These are phyloP conservation scores for Fusarium sterilihyphosum DNA, from an alignment of 2,329 filamentous ascomycete genomes.

Conservation along the genomic window DNA sequence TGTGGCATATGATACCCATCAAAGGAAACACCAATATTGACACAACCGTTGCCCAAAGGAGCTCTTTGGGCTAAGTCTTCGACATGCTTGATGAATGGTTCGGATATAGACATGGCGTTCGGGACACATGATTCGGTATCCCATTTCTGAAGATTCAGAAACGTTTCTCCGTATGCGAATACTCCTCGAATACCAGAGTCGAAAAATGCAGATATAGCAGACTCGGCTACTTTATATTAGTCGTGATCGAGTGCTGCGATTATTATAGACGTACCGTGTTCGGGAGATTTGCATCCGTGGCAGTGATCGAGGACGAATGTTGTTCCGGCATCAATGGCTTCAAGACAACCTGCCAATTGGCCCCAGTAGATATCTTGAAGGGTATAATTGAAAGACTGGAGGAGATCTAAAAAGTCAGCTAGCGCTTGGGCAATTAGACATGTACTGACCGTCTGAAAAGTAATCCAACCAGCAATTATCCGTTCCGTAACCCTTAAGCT, in stretches of 20 bases:
- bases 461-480: not conserved
- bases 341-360: not conserved
- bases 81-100: not conserved
- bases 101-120: not conserved
- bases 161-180: not conserved
- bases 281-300: not conserved
- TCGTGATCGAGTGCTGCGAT: accelerated
- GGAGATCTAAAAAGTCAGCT: not conserved
- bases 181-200: not conserved
- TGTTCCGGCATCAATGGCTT: not conserved
- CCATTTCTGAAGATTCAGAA: not conserved
- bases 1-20: not conserved
- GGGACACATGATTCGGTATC: not conserved
- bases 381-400: not conserved
- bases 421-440: not conserved
- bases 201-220: not conserved
- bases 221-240: not conserved
- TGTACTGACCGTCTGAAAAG: not conserved
- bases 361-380: not conserved
- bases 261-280: accelerated
- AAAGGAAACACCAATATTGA: not conserved
- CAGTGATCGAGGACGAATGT: not conserved
- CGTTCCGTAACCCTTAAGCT: not conserved
- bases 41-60: not conserved
- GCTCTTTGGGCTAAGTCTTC: not conserved